Evolutionary conservation across 805 yeast genomes (phyloP).

Genomic region (Millerozyma acaciae): DNA sequence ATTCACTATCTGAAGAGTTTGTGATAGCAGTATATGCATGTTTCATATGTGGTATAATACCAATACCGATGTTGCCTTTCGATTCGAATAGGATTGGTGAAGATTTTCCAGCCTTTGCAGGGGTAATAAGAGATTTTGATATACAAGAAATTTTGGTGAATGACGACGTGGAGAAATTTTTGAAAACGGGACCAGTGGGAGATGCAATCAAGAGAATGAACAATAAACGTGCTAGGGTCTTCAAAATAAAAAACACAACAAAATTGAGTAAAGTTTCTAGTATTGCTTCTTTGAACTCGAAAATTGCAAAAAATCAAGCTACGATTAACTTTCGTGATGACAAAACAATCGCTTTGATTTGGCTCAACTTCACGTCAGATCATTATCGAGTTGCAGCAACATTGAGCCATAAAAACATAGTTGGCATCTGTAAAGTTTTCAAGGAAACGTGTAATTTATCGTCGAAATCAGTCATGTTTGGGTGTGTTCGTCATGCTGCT

Average conservation of each 20-base stretch:
- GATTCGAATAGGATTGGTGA: slow-evolving; percentile 65
- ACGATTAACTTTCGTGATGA: slow-evolving; percentile 36
- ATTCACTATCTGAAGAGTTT: slow-evolving; percentile 83
- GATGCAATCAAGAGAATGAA: slow-evolving; percentile 52
- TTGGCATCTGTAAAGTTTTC: slow-evolving; percentile 80
- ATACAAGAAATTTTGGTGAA: slow-evolving; percentile 74
- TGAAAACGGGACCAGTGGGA: slow-evolving; percentile 65
- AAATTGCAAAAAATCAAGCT: slow-evolving; percentile 41
- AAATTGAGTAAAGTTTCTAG: slow-evolving; percentile 47
- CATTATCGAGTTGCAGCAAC: slow-evolving; percentile 58
- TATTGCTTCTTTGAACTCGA: slow-evolving; percentile 39
- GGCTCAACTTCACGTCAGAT: slow-evolving; percentile 72
- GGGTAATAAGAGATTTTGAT: slow-evolving; percentile 65
- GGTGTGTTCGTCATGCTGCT: slow-evolving; percentile 77
- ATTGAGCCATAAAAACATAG: slow-evolving; percentile 56
- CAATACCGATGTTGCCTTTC: slow-evolving; percentile 72
- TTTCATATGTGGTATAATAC: slow-evolving; percentile 71
- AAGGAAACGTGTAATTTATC: slow-evolving; percentile 89
- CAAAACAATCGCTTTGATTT: slow-evolving; percentile 50
- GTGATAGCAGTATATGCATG: slow-evolving; percentile 84
- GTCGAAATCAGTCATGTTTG: slow-evolving; percentile 67
- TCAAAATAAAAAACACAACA: slow-evolving; percentile 63
- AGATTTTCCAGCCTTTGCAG: slow-evolving; percentile 64
- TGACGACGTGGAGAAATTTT: slow-evolving; percentile 62
- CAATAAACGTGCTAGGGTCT: slow-evolving; percentile 30